A percentile compares a stretch with the other conserved stretches of the same genome.
Conservation (phyloP, 2,329 filamentous ascomycete genomes). For the Leptographium lundbergii region DNA sequence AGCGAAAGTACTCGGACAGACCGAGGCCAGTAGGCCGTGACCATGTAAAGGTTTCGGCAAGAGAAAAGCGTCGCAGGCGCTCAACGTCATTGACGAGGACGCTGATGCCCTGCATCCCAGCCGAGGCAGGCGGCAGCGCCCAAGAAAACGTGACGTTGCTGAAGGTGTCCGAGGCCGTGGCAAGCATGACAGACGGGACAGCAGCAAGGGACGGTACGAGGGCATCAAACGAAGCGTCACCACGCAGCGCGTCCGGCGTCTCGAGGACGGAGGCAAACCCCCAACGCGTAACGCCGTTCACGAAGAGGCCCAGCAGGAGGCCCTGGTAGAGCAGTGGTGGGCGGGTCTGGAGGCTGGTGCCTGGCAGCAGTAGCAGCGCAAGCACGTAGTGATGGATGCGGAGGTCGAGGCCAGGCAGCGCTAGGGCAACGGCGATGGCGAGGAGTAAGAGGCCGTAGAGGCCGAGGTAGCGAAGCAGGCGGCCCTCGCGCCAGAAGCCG, state of each 20-base stretch:
- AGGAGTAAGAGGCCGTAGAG: conserved; percentile 60
- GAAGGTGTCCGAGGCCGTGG: background rate
- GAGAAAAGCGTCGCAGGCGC: conserved; percentile 53
- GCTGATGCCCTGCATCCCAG: conserved; percentile 58
- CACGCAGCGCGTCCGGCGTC: conserved; percentile 59
- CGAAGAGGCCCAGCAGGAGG: conserved; percentile 76
- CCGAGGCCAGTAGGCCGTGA: conserved; percentile 32
- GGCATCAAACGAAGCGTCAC: conserved; percentile 50
- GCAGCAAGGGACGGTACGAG: conserved; percentile 34
- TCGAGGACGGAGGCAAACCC: conserved; percentile 83
- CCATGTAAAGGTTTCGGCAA: conserved; percentile 42
- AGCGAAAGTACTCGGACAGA: conserved; percentile 62
- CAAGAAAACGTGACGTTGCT: conserved; percentile 53
- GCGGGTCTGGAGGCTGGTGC: conserved; percentile 78
- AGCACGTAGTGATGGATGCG: conserved; percentile 94
- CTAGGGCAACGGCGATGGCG: conserved; percentile 56
- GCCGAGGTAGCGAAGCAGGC: conserved; percentile 63
- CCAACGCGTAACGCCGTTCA: conserved; percentile 90
- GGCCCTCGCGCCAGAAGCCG: conserved; percentile 74
- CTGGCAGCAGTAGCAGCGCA: conserved; percentile 72
- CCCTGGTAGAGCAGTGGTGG: conserved; percentile 81
- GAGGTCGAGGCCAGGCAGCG: conserved; percentile 64
- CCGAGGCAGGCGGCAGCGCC: conserved; percentile 31
- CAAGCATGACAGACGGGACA: background rate
- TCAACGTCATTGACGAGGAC: conserved; percentile 80